Evolutionary conservation across 495 filamentous ascomycete genomes (phyloP).

Genomic region (Aspergillus avenaceus): DNA sequence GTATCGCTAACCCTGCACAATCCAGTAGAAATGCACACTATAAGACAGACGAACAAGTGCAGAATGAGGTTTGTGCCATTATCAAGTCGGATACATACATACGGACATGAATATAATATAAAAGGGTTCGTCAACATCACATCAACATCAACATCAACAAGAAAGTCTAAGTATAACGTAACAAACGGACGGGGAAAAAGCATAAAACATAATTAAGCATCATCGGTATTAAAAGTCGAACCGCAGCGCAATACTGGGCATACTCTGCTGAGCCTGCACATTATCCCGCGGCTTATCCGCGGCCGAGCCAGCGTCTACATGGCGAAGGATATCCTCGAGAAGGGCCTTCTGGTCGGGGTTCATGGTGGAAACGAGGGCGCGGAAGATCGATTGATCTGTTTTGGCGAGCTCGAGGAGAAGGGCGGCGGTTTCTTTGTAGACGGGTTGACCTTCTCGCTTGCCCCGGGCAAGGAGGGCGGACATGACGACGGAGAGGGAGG

Average conservation of each 20-base stretch:
- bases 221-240: constrained; percentile 69
- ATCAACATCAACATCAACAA: too few relatives aligned
- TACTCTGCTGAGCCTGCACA: constrained; percentile 44
- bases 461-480: constrained; percentile 77
- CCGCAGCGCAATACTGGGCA: constrained; percentile 88
- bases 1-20: too few relatives aligned
- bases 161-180: too few relatives aligned
- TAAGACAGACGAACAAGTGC: too few relatives aligned
- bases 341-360: constrained; percentile 64
- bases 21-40: too few relatives aligned
- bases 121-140: too few relatives aligned
- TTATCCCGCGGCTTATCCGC: constrained; percentile 25
- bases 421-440: constrained; percentile 66
- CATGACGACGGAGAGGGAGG: constrained; percentile 69
- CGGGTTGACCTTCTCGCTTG: constrained; percentile 37
- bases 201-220: background rate
- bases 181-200: background rate
- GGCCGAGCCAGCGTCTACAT: constrained; percentile 41
- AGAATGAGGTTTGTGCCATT: too few relatives aligned
- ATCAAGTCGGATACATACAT: too few relatives aligned
- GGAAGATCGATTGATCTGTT: constrained; percentile 67
- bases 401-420: constrained; percentile 79
- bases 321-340: constrained; percentile 78
- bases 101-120: too few relatives aligned
- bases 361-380: constrained; percentile 69